Evolutionary conservation across 768 basidiomycete species (phyloP).

Genomic region (Mycena alexandri): DNA sequence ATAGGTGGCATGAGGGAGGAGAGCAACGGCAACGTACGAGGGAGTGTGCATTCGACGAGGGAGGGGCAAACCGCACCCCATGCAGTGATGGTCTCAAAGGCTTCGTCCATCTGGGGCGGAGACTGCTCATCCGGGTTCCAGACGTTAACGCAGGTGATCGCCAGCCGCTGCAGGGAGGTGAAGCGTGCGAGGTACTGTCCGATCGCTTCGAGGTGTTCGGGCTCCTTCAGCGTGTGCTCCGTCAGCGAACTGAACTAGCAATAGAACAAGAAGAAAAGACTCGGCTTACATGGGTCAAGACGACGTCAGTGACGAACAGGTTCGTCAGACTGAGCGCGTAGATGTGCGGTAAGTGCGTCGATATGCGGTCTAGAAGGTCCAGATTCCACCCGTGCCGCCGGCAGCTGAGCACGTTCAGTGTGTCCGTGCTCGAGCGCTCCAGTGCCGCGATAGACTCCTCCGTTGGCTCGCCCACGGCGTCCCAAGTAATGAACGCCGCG

Average conservation of each 20-base stretch:
- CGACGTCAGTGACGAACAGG: slow-evolving; percentile 48
- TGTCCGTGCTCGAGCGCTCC: slow-evolving; percentile 47
- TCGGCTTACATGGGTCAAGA: slow-evolving; percentile 45
- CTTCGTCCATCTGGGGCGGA: slow-evolving; percentile 48
- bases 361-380: slow-evolving; percentile 52
- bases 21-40: slow-evolving; percentile 48
- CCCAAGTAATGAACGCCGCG: slow-evolving; percentile 55
- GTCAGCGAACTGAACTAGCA: not conserved
- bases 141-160: slow-evolving; percentile 49
- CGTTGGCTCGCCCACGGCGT: slow-evolving; percentile 46
- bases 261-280: not conserved
- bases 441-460: slow-evolving; percentile 49
- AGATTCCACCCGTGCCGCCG: slow-evolving; percentile 55
- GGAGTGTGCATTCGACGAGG: slow-evolving; percentile 51
- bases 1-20: not conserved
- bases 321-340: slow-evolving; percentile 52
- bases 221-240: not conserved
- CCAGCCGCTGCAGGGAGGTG: slow-evolving; percentile 47
- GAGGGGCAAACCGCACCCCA: slow-evolving; percentile 54
- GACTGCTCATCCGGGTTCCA: slow-evolving; percentile 45
- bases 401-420: slow-evolving; percentile 52
- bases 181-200: slow-evolving; percentile 46
- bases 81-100: slow-evolving; percentile 51
- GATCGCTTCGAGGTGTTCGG: slow-evolving; percentile 47
- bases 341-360: slow-evolving; percentile 49